Base-by-base conservation (phyloP, 2,329 filamentous ascomycete genomes). In the Hirsutella minnesotensis region DNA sequence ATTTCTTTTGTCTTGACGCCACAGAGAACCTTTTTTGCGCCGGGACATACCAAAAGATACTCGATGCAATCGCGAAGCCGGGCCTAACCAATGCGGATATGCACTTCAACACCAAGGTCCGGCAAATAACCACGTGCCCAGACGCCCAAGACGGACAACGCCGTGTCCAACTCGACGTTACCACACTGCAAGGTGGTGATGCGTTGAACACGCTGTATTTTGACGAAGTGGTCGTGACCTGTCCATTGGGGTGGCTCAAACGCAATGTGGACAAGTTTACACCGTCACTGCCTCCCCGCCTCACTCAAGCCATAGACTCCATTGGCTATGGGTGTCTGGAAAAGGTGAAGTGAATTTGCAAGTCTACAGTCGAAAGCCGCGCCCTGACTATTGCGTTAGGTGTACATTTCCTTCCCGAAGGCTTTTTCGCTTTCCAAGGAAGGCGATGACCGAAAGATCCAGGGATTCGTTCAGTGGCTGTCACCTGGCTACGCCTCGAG, bases 401-500 rank as follows among this genome's bases (percentile, higher is more conserved):
- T 75, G 2, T 78, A 77, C 56, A 70, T 87, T 35, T 83, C 73
- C 31, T 94, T 94, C 52, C 78, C 83, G 0, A 67, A 62, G 10
- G 78, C 86, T 0, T 94, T 89, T 58, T 94, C 88, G 87, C 62
- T 68, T 2, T 53, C 54, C 0, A 50, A 59, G 0, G 66, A 77
- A 31, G 53, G 54, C 0, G 50, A 60, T 24, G 58, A 61, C 10
- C 57, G 64, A 29, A 63, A 64, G 38, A 66, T 75, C 30, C 71
- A 80, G 4, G 79, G 82, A 20, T 89, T 90, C 60, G 79, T 78
- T 36, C 80, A 87, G 55, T 94, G 86, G 74, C 72, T 88, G 30
- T 65, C 77, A 0, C 87, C 87, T 3, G 61, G 56, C 2, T 94
- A 94, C 57, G 73, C 80, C 0, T 48, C 66, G 0, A 64, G 73